Base-by-base conservation (phyloP, 495 filamentous ascomycete species). In the Rusavskia elegans region DNA sequence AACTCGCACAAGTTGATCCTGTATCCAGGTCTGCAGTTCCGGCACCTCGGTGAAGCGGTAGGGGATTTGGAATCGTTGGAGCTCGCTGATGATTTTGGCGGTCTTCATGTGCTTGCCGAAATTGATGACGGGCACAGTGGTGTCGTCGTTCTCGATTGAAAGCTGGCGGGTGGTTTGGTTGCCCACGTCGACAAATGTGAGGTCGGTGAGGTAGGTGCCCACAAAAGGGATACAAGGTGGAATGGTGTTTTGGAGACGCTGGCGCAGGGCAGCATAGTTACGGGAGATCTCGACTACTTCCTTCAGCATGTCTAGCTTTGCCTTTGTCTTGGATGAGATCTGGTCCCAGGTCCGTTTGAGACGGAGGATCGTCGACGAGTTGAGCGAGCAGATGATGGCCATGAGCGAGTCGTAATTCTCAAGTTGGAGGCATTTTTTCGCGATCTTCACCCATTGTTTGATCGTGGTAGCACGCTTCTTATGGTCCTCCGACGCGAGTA, bases 401-500 rank as follows among this genome's bases (percentile, higher is more conserved):
- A 95, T 95, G 39, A 97, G 71, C 1, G 87, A 85, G 61, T 97
- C 89, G 63, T 97, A 99, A 68, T 99, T 99, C 66, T 89, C 85
- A 8, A 99, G 73, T 55, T 87, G 82, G 11, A 93, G 71, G 59
- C 88, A 95, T 55, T 83, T 84, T 61, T 83, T 80, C 2, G 87
- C 85, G 55, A 97, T 85, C 72, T 99, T 99, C 51, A 95, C 86
- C 93, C 93, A 99, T 59, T 96, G 89, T 71, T 99, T 97, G 71
- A 99, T 92, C 44, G 88, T 81, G 2, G 73, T 63, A 2, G 93
- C 92, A 35, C 93, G 80, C 69, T 87, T 93, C 73, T 96, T 97
- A 13, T 81, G 80, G 66, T 97, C 93, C 48, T 87, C 78, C 27
- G 83, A 72, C 49, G 83, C 78, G 14, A 99, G 77, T 57, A 97